Evolutionary conservation across 2,329 filamentous ascomycete species (phyloP).

Genomic region (Ophiostoma fasciatum): DNA sequence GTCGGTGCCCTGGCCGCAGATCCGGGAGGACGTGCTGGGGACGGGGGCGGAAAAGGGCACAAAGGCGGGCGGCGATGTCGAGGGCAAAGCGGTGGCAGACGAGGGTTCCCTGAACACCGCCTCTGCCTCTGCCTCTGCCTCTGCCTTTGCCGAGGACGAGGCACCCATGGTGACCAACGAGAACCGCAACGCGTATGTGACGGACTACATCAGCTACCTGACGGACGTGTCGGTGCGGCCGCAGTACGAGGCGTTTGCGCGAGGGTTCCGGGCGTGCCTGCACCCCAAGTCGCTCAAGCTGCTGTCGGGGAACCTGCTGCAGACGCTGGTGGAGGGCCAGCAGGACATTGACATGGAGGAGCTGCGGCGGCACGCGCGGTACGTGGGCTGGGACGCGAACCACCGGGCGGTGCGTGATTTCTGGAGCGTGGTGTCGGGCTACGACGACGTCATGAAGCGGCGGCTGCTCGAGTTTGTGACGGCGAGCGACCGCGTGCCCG

Average conservation of each 20-base stretch:
- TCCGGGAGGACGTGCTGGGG: slow-evolving; percentile 16
- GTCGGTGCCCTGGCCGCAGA: slow-evolving; percentile 37
- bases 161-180: slow-evolving; percentile 63
- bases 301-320: slow-evolving; percentile 56
- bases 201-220: slow-evolving; percentile 73
- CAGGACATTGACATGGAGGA: slow-evolving; percentile 66
- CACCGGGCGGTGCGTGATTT: slow-evolving; percentile 64
- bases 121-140: no score
- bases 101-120: slow-evolving; percentile 2
- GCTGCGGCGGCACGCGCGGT: slow-evolving; percentile 56
- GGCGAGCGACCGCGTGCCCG: slow-evolving; percentile 76
- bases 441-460: slow-evolving; percentile 53
- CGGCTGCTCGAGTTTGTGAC: slow-evolving; percentile 88
- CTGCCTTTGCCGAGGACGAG: neutral
- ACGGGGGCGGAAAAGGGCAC: neutral
- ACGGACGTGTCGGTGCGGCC: slow-evolving; percentile 61
- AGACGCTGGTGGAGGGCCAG: slow-evolving; percentile 68
- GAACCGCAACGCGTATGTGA: slow-evolving; percentile 66
- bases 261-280: slow-evolving; percentile 66
- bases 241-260: slow-evolving; percentile 67
- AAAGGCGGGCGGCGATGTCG: neutral
- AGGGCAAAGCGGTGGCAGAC: neutral
- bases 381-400: slow-evolving; percentile 62
- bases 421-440: slow-evolving; percentile 64
- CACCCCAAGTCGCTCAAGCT: slow-evolving; percentile 54